Base-by-base conservation (phyloP, 768 basidiomycete genomes). In the Pleurotus tuber-regium region DNA sequence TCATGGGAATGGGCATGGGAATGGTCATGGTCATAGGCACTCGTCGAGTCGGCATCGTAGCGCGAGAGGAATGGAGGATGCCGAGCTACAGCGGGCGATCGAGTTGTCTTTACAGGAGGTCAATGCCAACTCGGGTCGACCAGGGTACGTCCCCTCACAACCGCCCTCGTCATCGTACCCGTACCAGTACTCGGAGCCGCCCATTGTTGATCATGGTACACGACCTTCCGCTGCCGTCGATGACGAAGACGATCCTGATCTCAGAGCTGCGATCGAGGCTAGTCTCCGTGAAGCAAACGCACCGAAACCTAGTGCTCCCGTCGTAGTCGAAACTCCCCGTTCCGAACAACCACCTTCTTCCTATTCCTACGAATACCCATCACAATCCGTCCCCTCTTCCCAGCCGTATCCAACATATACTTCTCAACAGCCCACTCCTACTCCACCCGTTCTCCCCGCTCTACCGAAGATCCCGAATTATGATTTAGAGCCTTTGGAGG, bases 231-330 rank as follows among this genome's bases (percentile, higher is more conserved):
- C 59, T 12, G 58, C 62, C 12, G 70, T 66, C 2, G 82, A 75
- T 9, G 88, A 92, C 9, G 95, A 96, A 26, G 89, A 96, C 2
- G 96, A 99, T 66, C 89, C 89, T 9, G 94, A 98, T 52, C 73
- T 99, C 16, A 82, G 77, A 53, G 90, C 96, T 16, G 97, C 97
- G 0, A 99, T 99, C 44, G 93, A 98, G 63, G 97, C 97, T 0
- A 92, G 89, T 63, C 67, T 99, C 55, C 77, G 85, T n/a, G 97
- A 99, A 60, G 86, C 80, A 2, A 83, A 76, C 53, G 84, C 88
- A 9, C 86, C 87, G 0, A 82, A 76, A 55, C 84, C 92, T 5
- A 92, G 89, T 59, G 90, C 89, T 0, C 92, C 93, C 1, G 66
- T 79, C 14, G 80, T 76, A 8, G 60, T 80, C 5, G 80, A 87